phyloP scores from a whole-genome alignment of 306 rosid species.

The Trifolium repens region DNA sequence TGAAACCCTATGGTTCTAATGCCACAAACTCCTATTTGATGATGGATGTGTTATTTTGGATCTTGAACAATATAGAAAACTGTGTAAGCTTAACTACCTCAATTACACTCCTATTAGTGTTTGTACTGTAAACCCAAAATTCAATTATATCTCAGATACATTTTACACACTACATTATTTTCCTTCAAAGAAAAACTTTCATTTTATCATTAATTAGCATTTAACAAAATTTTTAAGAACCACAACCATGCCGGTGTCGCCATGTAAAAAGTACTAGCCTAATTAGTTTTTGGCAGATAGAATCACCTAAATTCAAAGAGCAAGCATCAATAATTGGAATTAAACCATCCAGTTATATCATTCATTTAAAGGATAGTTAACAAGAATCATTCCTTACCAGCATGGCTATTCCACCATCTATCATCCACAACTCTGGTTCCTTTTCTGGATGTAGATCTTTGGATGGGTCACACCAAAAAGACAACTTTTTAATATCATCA shows the following conservation, averaged over 20 bases:
- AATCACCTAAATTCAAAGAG: slow-evolving; percentile 37
- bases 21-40: not conserved
- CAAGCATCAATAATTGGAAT: slow-evolving; percentile 32
- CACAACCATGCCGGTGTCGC: slow-evolving; percentile 9
- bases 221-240: slow-evolving; percentile 22
- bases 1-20: not conserved
- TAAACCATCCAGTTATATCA: slow-evolving; percentile 21
- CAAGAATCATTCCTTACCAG: slow-evolving; percentile 67
- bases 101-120: not conserved
- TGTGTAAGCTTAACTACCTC: not conserved
- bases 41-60: not conserved
- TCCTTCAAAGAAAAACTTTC: slow-evolving; percentile 11
- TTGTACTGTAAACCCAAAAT: not conserved
- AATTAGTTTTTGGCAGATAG: slow-evolving; percentile 7
- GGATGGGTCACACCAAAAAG: slow-evolving; percentile 59
- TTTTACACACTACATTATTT: not conserved
- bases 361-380: slow-evolving; percentile 31
- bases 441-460: slow-evolving; percentile 63
- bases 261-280: slow-evolving; percentile 1
- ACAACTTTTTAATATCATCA: slow-evolving; percentile 73
- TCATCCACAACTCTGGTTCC: slow-evolving; percentile 85
- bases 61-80: not conserved
- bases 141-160: not conserved
- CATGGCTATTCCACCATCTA: slow-evolving; percentile 64
- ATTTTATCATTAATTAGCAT: slow-evolving; percentile 18